phyloP scores from a whole-genome alignment of 352 stramenopile species.

The Phytophthora meadii region DNA sequence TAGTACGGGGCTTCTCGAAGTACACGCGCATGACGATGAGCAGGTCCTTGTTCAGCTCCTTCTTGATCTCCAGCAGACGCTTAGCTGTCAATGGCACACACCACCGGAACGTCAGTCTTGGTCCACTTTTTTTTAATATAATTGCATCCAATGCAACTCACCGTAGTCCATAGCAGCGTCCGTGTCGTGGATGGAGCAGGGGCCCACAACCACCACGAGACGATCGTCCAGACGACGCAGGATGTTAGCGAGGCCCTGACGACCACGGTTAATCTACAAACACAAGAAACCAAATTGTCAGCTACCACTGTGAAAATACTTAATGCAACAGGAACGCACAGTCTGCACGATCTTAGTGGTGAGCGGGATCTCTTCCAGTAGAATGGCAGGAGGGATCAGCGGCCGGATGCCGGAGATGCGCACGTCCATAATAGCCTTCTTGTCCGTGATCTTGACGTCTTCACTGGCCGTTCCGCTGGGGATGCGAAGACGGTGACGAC shows the following conservation, averaged over 20 bases:
- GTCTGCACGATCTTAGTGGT: constrained; percentile 82
- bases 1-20: constrained; percentile 92
- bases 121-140: not conserved
- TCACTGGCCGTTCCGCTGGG: constrained; percentile 72
- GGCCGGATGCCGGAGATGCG: constrained; percentile 87
- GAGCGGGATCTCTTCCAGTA: constrained; percentile 87
- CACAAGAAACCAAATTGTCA: constrained; percentile 1
- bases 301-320: not conserved
- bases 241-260: constrained; percentile 78
- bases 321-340: constrained; percentile 15
- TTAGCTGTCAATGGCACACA: constrained; percentile 42
- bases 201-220: constrained; percentile 84
- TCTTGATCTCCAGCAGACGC: constrained; percentile 69
- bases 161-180: constrained; percentile 89
- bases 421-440: constrained; percentile 87
- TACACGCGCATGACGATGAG: constrained; percentile 93
- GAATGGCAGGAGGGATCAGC: constrained; percentile 85
- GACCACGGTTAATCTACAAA: constrained; percentile 67
- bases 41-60: constrained; percentile 83
- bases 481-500: constrained; percentile 59
- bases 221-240: constrained; percentile 85
- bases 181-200: constrained; percentile 91
- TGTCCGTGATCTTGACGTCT: constrained; percentile 87
- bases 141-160: constrained; percentile 9
- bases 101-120: constrained; percentile 7